phyloP scores from a whole-genome alignment of 2,329 filamentous ascomycete species.

The Paraphoma sp. region DNA sequence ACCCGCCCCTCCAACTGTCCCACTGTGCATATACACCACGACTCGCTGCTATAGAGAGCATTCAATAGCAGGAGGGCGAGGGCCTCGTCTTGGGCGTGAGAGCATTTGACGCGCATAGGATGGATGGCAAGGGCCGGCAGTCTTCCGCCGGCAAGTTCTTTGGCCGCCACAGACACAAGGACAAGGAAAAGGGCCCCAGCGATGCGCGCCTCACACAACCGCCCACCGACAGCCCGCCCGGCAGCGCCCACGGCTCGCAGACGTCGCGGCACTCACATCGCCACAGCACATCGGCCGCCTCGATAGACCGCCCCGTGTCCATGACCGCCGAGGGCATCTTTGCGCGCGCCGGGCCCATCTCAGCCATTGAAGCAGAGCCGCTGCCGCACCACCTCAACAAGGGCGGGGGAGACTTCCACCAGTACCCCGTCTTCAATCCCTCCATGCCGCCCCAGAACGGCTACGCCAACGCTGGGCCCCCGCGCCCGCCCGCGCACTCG shows the following conservation, averaged over 20 bases:
- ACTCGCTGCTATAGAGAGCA: not conserved
- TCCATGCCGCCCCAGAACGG: slow-evolving; percentile 57
- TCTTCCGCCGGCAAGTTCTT: slow-evolving; percentile 86
- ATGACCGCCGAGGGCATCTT: slow-evolving; percentile 70
- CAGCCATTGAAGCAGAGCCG: slow-evolving; percentile 86
- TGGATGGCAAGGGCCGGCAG: slow-evolving; percentile 80
- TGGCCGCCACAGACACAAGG: slow-evolving; percentile 77
- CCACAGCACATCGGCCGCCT: slow-evolving; percentile 56
- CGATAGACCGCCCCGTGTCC: slow-evolving; percentile 71
- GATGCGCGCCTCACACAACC: slow-evolving; percentile 58
- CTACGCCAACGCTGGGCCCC: slow-evolving; percentile 60
- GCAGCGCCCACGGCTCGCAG: slow-evolving; percentile 69
- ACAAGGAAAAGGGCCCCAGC: slow-evolving; percentile 57
- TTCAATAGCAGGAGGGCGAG: not conserved
- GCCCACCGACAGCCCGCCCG: slow-evolving; percentile 66
- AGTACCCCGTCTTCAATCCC: slow-evolving; percentile 79
- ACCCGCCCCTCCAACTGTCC: slow-evolving; percentile 2
- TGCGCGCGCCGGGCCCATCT: slow-evolving; percentile 81
- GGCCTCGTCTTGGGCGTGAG: not conserved
- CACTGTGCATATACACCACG: not conserved
- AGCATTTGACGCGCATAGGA: slow-evolving; percentile 25
- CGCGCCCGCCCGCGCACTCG: slow-evolving; percentile 64
- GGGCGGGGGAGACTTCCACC: slow-evolving; percentile 79
- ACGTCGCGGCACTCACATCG: slow-evolving; percentile 72
- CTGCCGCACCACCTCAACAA: slow-evolving; percentile 86